A percentile compares a stretch with the other conserved stretches of the same genome.
phyloP scores from a whole-genome alignment of 164 flowering plant species.

The Umbilicus rupestris region DNA sequence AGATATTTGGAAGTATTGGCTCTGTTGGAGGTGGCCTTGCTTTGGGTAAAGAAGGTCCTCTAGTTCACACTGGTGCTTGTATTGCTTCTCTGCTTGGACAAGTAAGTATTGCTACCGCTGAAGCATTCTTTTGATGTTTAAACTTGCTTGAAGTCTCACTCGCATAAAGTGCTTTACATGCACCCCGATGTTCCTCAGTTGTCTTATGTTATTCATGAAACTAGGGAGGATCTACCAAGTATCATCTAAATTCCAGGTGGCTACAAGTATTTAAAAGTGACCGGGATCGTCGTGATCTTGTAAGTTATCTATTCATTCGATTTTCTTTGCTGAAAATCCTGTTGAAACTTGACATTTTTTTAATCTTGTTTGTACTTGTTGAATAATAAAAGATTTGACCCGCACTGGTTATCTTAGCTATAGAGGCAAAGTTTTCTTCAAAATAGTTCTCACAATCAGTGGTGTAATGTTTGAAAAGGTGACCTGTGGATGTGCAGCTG shows the following conservation, averaged over 20 bases:
- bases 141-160: neutral
- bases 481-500: slow-evolving; percentile 99
- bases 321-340: neutral
- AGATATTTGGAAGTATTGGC: slow-evolving; percentile 99
- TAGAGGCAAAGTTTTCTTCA: slow-evolving; percentile 9
- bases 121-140: neutral
- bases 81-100: slow-evolving; percentile 98
- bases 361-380: neutral
- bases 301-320: slow-evolving; percentile 30
- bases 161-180: neutral
- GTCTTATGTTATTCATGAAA: slow-evolving; percentile 1
- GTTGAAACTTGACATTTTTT: neutral
- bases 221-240: slow-evolving; percentile 96
- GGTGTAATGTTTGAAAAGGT: slow-evolving; percentile 64
- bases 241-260: slow-evolving; percentile 87
- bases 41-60: slow-evolving; percentile 98
- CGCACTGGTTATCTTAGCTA: neutral
- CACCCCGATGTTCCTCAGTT: neutral
- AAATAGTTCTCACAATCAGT: slow-evolving; percentile 21
- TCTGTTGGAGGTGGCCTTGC: slow-evolving; percentile 99
- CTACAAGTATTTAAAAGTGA: slow-evolving; percentile 80
- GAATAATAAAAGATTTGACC: neutral
- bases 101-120: slow-evolving; percentile 28
- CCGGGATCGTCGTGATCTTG: slow-evolving; percentile 98
- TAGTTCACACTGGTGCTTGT: slow-evolving; percentile 98